Percentiles rank a stretch among this genome's conserved stretches.
phyloP scores from a whole-genome alignment of 2,329 filamentous ascomycete genomes.

The Amphichorda felina region DNA sequence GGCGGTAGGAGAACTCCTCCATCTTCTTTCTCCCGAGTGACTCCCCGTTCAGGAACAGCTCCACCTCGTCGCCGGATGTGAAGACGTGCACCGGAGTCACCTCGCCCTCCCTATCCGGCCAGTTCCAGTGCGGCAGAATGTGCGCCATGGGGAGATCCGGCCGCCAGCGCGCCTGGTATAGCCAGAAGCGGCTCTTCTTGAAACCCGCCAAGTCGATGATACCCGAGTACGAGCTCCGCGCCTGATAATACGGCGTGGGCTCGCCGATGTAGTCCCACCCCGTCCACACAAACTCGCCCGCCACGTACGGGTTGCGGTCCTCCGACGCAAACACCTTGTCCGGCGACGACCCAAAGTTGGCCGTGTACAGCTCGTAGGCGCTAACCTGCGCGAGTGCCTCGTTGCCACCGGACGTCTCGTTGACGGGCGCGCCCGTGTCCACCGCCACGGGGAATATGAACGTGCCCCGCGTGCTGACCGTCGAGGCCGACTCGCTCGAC shows the following conservation, averaged over 20 bases:
- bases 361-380: conserved; percentile 37
- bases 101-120: conserved; percentile 30
- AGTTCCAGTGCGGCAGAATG: conserved; percentile 43
- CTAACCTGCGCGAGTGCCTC: conserved; percentile 18
- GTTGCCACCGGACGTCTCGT: conserved; percentile 6
- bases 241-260: conserved; percentile 31
- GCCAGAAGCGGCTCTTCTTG: conserved; percentile 39
- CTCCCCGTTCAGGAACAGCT: conserved; percentile 39
- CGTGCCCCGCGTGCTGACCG: conserved; percentile 35
- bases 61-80: conserved; percentile 35
- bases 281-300: conserved; percentile 40
- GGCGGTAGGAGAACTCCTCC: conserved; percentile 27
- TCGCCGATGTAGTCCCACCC: conserved; percentile 37
- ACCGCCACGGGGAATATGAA: conserved; percentile 38
- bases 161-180: conserved; percentile 42
- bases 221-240: conserved; percentile 40
- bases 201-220: conserved; percentile 45
- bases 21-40: conserved; percentile 27
- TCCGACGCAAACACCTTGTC: conserved; percentile 40
- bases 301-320: conserved; percentile 34
- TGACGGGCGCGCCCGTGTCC: conserved; percentile 22
- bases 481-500: conserved; percentile 28
- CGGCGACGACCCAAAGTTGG: conserved; percentile 30
- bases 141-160: conserved; percentile 33
- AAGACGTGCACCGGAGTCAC: conserved; percentile 42